Conservation (phyloP, 2,329 filamentous ascomycete species). For the Clonostachys rhizophaga region DNA sequence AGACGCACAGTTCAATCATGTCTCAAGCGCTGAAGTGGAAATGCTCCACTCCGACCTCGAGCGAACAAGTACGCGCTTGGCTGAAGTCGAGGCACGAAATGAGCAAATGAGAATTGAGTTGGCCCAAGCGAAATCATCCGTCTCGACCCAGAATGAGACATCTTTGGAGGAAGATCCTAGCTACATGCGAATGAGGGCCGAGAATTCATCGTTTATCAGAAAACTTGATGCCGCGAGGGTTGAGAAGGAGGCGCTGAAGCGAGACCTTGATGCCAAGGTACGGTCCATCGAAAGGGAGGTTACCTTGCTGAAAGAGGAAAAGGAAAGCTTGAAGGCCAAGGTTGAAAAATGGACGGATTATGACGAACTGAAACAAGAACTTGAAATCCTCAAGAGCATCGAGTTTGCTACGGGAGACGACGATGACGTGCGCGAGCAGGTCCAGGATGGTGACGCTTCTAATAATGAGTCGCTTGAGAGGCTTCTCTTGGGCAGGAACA, state of each 20-base stretch:
- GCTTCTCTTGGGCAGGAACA: constrained; percentile 86
- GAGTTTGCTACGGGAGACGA: constrained; percentile 92
- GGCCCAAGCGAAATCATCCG: constrained; percentile 73
- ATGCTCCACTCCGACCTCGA: constrained; percentile 91
- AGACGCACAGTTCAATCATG: constrained; percentile 54
- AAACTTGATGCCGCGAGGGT: constrained; percentile 81
- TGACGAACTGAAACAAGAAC: constrained; percentile 91
- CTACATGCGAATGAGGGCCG: constrained; percentile 83
- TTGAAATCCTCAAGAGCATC: constrained; percentile 96
- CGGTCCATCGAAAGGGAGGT: constrained; percentile 78
- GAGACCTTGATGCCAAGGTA: constrained; percentile 69
- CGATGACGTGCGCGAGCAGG: constrained; percentile 38
- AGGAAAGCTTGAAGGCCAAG: constrained; percentile 73
- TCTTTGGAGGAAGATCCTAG: constrained; percentile 83
- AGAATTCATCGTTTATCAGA: constrained; percentile 87
- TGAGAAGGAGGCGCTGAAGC: constrained; percentile 77
- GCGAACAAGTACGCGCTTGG: constrained; percentile 78
- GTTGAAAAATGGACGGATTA: constrained; percentile 91
- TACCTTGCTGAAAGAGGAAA: constrained; percentile 70
- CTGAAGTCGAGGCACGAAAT: constrained; percentile 89
- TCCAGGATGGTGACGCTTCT: constrained; percentile 34
- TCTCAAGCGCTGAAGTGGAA: constrained; percentile 86
- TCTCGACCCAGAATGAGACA: constrained; percentile 54
- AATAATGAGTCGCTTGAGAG: constrained; percentile 74
- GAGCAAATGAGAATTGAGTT: constrained; percentile 89